These are phyloP conservation scores for Kwoniella dendrophila DNA, from an alignment of 768 basidiomycete genomes.

Conservation along the genomic window DNA sequence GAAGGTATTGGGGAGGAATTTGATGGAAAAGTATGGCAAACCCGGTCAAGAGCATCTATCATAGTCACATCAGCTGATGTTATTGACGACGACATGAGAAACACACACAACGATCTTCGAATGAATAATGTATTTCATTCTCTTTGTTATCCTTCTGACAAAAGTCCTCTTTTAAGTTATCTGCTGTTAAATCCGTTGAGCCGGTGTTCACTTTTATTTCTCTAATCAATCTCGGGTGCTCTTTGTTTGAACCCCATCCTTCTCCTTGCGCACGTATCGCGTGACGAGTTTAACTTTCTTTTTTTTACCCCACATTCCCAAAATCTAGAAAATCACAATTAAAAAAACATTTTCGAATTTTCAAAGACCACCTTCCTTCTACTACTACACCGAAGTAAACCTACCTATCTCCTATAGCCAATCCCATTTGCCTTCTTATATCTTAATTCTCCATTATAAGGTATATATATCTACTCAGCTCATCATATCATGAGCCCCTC, in stretches of 20 bases:
- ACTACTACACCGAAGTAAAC: background rate
- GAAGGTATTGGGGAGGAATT: no score
- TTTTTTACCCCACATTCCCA: constrained; percentile 4
- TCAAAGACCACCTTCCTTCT: background rate
- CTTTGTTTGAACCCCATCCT: no score
- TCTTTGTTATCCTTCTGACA: no score
- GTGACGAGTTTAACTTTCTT: background rate
- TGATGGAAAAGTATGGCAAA: no score
- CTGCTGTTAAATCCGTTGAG: no score
- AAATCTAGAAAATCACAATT: background rate
- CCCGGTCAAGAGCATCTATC: no score
- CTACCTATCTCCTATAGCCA: background rate
- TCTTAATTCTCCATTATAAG: background rate
- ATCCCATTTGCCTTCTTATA: background rate
- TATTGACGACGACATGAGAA: no score
- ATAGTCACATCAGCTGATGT: no score
- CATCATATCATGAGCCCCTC: constrained; percentile 6
- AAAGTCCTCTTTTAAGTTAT: no score
- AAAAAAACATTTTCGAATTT: constrained; percentile 6
- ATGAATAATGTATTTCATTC: no score
- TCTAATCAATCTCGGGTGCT: background rate
- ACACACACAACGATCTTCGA: no score
- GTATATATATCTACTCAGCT: background rate
- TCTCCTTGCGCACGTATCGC: no score
- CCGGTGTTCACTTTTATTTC: background rate